Evolutionary conservation across 148 eudicot genomes (phyloP).

Genomic region (Persicaria maculosa): DNA sequence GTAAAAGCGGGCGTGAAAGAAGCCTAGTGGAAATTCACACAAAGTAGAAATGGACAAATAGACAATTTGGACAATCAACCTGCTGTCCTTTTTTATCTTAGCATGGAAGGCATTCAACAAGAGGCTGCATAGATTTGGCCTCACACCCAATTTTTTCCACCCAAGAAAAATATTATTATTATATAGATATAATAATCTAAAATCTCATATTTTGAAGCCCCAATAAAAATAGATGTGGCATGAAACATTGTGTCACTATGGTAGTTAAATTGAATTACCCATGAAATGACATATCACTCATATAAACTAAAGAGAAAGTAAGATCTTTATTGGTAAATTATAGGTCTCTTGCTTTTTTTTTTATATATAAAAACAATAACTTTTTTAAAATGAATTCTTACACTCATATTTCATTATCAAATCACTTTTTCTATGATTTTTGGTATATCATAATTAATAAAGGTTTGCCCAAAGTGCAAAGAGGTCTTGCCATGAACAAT

Average conservation of each 20-base stretch:
- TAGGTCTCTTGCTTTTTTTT: too few relatives aligned
- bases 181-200: background rate
- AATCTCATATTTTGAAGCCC: too few relatives aligned
- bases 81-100: slow-evolving; percentile 12
- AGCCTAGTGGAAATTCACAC: background rate
- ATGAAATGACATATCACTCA: too few relatives aligned
- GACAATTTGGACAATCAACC: slow-evolving; percentile 5
- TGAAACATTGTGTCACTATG: too few relatives aligned
- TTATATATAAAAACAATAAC: too few relatives aligned
- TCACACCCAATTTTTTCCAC: background rate
- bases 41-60: slow-evolving; percentile 11
- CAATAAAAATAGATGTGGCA: too few relatives aligned
- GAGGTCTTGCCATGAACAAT: background rate
- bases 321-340: too few relatives aligned
- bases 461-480: background rate
- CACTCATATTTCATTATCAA: too few relatives aligned
- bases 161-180: background rate
- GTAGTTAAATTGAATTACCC: too few relatives aligned
- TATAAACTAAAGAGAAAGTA: too few relatives aligned
- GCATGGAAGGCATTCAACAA: slow-evolving; percentile 5
- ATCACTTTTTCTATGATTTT: background rate
- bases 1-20: background rate
- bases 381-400: too few relatives aligned
- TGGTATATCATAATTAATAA: background rate
- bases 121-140: slow-evolving; percentile 3